Evolutionary conservation across 2,329 filamentous ascomycete genomes (phyloP), one percentile per base, ranked within the genome.

Genomic region (Colletotrichum somersetense): DNA sequence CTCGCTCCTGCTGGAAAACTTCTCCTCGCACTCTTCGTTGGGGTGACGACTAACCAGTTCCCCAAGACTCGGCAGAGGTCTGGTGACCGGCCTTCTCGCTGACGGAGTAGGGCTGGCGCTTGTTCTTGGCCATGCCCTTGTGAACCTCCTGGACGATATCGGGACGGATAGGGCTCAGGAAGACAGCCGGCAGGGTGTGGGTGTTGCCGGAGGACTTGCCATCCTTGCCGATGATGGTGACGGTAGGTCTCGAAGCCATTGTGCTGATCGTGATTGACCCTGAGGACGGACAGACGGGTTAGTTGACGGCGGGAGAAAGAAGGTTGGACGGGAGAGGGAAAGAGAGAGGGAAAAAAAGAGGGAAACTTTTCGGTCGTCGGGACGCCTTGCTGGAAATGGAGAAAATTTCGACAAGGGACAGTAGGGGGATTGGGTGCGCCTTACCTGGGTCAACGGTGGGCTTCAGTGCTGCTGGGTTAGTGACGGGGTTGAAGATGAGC

Each of bases 71-170:
- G 84, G 96, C 96, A 87, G 94, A 97, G 85, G 96, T 99, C 90
- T 99, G 96, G 89, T 99, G 96, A 89, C 96, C 96, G 84, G 96
- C 96, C 93, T 99, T 99, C 93, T 98, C 96, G 92, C 95, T 97
- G 90, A 99, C 96, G 83, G 96, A 91, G 87, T 99, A 99, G 80
- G 96, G 95, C 83, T 99, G 96, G 86, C 96, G 93, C 92, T 97
- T 98, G 92, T 99, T 99, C 94, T 99, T 99, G 85, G 96, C 96
- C 90, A 99, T 97, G 83, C 96, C 96, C 82, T 94, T 97, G 92
- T 99, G 96, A 82, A 98, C 93, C 86, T 95, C 93, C 91, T 98
- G 96, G 84, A 99, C 96, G 85, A 99, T 97, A 88, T 99, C 96
- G 82, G 95, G 93, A 86, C 96, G 96, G 90, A 99, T 98, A 80